These are phyloP conservation scores for Corymbia citriodora DNA, from an alignment of 441 rosid genomes.

Conservation along the genomic window DNA sequence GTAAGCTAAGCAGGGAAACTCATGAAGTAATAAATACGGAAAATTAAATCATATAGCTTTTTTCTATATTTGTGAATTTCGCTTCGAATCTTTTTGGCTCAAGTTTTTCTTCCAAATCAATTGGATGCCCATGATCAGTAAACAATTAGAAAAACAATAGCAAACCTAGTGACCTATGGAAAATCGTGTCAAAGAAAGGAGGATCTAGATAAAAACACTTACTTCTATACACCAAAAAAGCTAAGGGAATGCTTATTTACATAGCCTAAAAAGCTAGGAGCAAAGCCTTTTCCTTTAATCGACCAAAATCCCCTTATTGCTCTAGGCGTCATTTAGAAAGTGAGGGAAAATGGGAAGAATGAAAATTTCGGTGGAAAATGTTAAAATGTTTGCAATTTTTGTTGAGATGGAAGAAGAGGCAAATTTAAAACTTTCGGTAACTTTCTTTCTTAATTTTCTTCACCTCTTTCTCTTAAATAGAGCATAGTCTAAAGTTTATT, in stretches of 20 bases:
- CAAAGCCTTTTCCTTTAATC: background rate
- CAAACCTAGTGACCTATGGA: background rate
- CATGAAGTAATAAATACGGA: background rate
- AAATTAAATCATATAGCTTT: background rate
- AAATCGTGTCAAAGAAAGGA: background rate
- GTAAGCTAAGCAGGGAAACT: background rate
- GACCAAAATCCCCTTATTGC: background rate
- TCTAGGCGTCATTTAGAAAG: background rate
- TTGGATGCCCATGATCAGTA: background rate
- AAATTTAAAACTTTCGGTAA: background rate
- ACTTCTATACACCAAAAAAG: background rate
- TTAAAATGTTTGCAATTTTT: no score
- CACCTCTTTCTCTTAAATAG: background rate
- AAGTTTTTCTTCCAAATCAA: background rate
- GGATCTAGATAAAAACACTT: background rate
- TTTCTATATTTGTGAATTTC: background rate
- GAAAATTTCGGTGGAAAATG: background rate
- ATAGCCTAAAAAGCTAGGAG: background rate
- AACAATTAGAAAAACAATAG: background rate
- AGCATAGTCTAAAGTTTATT: background rate
- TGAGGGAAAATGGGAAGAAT: background rate
- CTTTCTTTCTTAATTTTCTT: background rate
- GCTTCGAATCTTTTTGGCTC: background rate
- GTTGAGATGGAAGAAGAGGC: background rate
- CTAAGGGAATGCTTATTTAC: background rate